Base-by-base conservation (phyloP, 495 filamentous ascomycete species). In the Talaromyces nanjingensis region DNA sequence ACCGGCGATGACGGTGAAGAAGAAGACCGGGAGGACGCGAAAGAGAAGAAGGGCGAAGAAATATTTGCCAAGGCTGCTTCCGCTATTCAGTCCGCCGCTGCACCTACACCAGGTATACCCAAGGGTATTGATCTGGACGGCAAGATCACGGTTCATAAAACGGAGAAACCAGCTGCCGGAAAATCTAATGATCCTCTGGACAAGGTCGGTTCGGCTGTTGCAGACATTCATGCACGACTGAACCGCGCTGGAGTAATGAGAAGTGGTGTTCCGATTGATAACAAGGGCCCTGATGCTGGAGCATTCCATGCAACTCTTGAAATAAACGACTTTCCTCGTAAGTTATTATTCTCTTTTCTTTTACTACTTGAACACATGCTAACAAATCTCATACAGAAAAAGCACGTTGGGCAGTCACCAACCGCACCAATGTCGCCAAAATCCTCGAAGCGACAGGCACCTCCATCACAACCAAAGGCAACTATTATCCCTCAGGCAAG, bases 351-450 rank as follows among this genome's bases (percentile, higher is more conserved):
- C 29, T 8, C 62, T 61, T 25, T 54, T 5, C 0, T 39, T 22
- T 37, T 24, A 2, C 6, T 42, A 61, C 33, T 29, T 37, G 20
- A 14, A 18, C 9, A 25, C 11, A 18, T 63, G 57, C 70, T 79
- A 67, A 76, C 65, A 37, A 56, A 66, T 56, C 0, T 58, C 27
- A 29, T 71, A 77, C 70, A 87, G 85, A 98, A 74, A 97, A 98
- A 85, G 94, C 96, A 66, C 86, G 94, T 63, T 99, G 94, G 94
- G 93, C 92, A 22, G 94, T 99, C 74, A 99, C 94, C 57, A 99
- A 99, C 71, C 86, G 94, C 52, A 99, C 96, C 5, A 99, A 99
- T 69, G 94, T 99, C 63, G 94, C 94, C 65, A 97, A 97, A 80
- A 97, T 99, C 62, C 83, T 99, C 60, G 94, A 99, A 72, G 84